A percentile compares a stretch with the other conserved stretches of the same genome.
phyloP scores from a whole-genome alignment of 192 early-diverging fungal species.

The Coemansia sp. region DNA sequence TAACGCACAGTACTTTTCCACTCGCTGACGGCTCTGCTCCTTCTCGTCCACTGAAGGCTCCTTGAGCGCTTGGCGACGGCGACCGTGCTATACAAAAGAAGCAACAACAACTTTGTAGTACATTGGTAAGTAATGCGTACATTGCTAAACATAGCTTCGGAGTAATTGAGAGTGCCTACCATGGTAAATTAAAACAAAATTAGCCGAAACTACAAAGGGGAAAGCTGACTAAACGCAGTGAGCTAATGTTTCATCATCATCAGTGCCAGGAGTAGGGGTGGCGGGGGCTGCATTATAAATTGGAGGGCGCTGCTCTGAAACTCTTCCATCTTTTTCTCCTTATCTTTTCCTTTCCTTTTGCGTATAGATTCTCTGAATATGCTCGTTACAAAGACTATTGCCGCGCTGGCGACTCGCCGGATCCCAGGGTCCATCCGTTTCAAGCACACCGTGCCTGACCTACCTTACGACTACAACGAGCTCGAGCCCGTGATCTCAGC shows the following conservation, averaged over 20 bases:
- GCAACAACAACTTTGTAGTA: background rate
- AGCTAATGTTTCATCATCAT: background rate
- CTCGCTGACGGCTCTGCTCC: conserved; percentile 34
- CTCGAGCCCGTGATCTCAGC: conserved; percentile 92
- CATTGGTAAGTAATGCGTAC: too few relatives aligned
- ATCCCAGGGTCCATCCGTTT: conserved; percentile 24
- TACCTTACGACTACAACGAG: conserved; percentile 81
- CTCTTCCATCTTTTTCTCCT: background rate
- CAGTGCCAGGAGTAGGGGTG: background rate
- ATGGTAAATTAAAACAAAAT: conserved; percentile 34
- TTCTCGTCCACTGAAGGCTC: conserved; percentile 35
- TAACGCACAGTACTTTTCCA: conserved; percentile 47
- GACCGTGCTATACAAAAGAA: conserved; percentile 36
- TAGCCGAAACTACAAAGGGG: background rate
- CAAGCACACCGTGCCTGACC: conserved; percentile 88
- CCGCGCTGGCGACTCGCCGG: conserved; percentile 12
- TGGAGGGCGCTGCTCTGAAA: background rate
- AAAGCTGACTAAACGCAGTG: background rate
- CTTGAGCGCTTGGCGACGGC: conserved; percentile 32
- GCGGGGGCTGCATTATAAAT: background rate
- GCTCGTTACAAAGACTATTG: conserved; percentile 20
- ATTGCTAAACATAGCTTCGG: too few relatives aligned
- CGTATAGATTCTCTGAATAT: conserved; percentile 6
- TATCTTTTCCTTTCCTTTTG: conserved; percentile 1
- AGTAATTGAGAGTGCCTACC: background rate